Conservation (phyloP, 257 asterid genomes). For the Solanum clarkiae region DNA sequence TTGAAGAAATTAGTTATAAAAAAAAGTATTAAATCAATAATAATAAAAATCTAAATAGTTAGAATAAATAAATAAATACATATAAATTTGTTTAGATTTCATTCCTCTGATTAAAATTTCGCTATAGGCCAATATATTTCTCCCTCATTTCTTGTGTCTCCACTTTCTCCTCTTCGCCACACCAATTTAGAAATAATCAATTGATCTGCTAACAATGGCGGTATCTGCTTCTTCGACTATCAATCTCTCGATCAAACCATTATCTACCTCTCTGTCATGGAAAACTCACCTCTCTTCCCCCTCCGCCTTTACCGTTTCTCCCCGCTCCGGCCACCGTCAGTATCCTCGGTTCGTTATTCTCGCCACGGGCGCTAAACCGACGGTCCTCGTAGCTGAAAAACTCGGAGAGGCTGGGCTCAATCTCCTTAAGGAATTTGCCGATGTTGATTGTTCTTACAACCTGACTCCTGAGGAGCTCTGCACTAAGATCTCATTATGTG, state of each 20-base stretch:
- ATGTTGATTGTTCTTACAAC: conserved; percentile 80
- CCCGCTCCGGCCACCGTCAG: conserved; percentile 12
- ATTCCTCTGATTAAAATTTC: too few relatives aligned
- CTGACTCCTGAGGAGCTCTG: conserved; percentile 76
- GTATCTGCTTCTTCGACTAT: conserved; percentile 34
- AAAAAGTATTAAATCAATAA: too few relatives aligned
- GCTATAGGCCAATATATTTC: not conserved
- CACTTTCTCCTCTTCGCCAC: not conserved
- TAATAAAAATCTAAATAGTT: too few relatives aligned
- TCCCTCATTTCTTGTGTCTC: not conserved
- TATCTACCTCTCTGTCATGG: conserved; percentile 23
- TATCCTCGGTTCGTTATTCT: conserved; percentile 41
- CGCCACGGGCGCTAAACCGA: conserved; percentile 69
- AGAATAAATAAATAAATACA: too few relatives aligned
- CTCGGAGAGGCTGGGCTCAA: conserved; percentile 79
- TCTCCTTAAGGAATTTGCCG: conserved; percentile 59
- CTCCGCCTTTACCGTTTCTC: conserved; percentile 21
- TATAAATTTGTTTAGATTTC: too few relatives aligned
- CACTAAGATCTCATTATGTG: conserved; percentile 75
- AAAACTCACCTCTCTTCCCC: conserved; percentile 18
- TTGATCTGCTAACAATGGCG: conserved; percentile 28
- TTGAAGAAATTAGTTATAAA: too few relatives aligned
- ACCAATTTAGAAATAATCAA: not conserved
- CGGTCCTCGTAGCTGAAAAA: conserved; percentile 78
- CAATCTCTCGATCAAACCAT: conserved; percentile 16